These are phyloP conservation scores for Trichosporon ovoides DNA, from an alignment of 1,284 basidiomycete species.

Conservation along the genomic window DNA sequence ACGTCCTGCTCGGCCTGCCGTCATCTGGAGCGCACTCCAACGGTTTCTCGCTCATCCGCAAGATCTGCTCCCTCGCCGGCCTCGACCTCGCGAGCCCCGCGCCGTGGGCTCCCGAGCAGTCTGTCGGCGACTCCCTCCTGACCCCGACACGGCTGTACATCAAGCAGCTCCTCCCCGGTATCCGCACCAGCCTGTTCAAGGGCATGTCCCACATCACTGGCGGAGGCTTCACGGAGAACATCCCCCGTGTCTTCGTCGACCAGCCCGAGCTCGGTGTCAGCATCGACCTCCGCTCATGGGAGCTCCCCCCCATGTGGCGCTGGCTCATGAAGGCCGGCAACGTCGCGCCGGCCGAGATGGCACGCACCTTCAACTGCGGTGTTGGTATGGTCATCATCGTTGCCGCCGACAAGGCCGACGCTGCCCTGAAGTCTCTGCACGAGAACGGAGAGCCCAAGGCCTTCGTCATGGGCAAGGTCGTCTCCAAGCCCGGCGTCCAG, in stretches of 20 bases:
- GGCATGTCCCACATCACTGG: conserved; percentile 98
- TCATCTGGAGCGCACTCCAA: conserved; percentile 97
- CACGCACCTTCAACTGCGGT: conserved; percentile 95
- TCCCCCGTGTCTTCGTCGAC: conserved; percentile 77
- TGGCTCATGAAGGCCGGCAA: conserved; percentile 77
- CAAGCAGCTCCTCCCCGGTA: conserved; percentile 73
- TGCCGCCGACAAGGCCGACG: conserved; percentile 57
- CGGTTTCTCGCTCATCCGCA: conserved; percentile 94
- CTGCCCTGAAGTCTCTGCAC: conserved; percentile 55
- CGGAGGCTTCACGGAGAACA: conserved; percentile 95
- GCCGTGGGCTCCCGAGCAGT: conserved; percentile 64
- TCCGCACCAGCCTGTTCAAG: conserved; percentile 70
- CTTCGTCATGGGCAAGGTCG: conserved; percentile 70
- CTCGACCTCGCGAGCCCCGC: conserved; percentile 67
- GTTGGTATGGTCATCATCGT: conserved; percentile 92
- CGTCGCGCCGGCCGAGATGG: conserved; percentile 85
- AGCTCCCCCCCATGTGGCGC: conserved; percentile 76
- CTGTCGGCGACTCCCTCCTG: conserved; percentile 72
- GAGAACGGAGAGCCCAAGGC: conserved; percentile 58
- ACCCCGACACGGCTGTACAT: conserved; percentile 89
- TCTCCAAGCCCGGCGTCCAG: conserved; percentile 62
- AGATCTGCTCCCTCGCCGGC: conserved; percentile 67
- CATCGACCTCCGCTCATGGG: conserved; percentile 74
- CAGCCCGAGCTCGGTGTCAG: conserved; percentile 61
- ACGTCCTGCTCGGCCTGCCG: conserved; percentile 79